Base-by-base conservation (phyloP, 2,329 filamentous ascomycete genomes). In the Aureobasidium pullulans region DNA sequence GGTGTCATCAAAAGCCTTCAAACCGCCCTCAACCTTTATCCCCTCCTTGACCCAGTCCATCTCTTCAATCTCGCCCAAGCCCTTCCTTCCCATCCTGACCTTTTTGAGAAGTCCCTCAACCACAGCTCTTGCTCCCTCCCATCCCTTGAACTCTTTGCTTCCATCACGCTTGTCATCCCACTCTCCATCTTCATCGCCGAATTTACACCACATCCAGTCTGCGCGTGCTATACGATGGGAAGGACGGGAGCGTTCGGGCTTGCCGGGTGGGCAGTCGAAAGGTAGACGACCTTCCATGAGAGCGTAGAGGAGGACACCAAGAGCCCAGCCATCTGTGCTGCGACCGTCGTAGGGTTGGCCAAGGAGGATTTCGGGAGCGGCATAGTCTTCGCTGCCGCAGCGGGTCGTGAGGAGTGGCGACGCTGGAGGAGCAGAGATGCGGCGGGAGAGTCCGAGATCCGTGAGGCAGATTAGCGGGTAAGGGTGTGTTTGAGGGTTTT, bases 351-450 rank as follows among this genome's bases (percentile, higher is more conserved):
- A 99, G 7, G 90, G 85, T 69, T 96, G 90, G 28, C 93, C 93
- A 79, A 99, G 90, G 57, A 99, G 87, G 47, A 99, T 91, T 72
- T 99, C 94, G 0, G 94, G 94, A 0, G 94, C 93, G 1, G 93
- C 93, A 70, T 99, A 99, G 74, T 99, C 94, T 74, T 97, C 94
- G 42, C 89, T 96, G 34, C 94, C 94, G 72, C 94, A 99, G 9
- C 94, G 84, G 1, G 93, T 97, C 62, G 89, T 89, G n/a, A 99
- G 81, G 62, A 93, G 87, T 65, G 95, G 90, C 56, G 90, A 90
- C 63, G 90, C 87, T 0, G 84, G 84, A 0, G 82, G 82, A 60
- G 79, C 74, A 15, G 90, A 84, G 40, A 97, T 89, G 37, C 88
- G 86, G 58, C 93, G 84, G 3, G 91, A 95, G 11, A 99, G 84